These are phyloP conservation scores for Pachyrhizus erosus DNA, from an alignment of 306 rosid genomes.

Conservation along the genomic window DNA sequence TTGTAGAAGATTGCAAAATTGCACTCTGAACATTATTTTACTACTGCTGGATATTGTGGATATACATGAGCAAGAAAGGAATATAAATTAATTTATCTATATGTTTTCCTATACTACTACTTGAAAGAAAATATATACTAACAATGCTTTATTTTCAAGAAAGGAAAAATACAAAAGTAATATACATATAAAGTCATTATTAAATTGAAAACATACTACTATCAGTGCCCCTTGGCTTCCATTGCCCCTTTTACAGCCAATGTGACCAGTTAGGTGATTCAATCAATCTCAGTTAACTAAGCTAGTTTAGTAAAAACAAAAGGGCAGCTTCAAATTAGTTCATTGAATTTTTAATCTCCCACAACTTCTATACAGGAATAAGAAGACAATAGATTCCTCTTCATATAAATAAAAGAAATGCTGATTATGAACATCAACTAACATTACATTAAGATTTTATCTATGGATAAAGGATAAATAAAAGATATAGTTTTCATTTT, in stretches of 20 bases:
- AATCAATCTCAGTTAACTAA: constrained; percentile 2
- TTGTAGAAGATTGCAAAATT: constrained; percentile 26
- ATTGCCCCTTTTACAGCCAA: background rate
- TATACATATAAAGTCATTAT: background rate
- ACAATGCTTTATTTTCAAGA: background rate
- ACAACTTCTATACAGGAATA: background rate
- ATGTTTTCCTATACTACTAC: background rate
- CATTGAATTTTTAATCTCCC: background rate
- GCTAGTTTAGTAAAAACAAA: constrained; percentile 8
- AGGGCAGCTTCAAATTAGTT: constrained; percentile 13
- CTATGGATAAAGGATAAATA: constrained; percentile 5
- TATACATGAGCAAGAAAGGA: background rate
- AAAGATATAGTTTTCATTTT: background rate
- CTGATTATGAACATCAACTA: constrained; percentile 23
- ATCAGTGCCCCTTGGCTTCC: background rate
- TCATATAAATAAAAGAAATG: constrained; percentile 15
- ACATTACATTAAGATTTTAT: constrained; percentile 3
- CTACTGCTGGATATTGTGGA: constrained; percentile 20
- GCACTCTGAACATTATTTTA: constrained; percentile 13
- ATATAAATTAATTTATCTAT: background rate
- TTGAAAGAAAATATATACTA: background rate
- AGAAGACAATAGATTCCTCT: constrained; percentile 20
- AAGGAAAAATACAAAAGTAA: background rate
- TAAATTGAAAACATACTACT: background rate
- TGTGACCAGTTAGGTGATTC: constrained; percentile 9